A percentile compares a stretch with the other conserved stretches of the same genome.
phyloP scores from a whole-genome alignment of 1,139 yeast genomes.

The Blastobotrys indianensis region DNA sequence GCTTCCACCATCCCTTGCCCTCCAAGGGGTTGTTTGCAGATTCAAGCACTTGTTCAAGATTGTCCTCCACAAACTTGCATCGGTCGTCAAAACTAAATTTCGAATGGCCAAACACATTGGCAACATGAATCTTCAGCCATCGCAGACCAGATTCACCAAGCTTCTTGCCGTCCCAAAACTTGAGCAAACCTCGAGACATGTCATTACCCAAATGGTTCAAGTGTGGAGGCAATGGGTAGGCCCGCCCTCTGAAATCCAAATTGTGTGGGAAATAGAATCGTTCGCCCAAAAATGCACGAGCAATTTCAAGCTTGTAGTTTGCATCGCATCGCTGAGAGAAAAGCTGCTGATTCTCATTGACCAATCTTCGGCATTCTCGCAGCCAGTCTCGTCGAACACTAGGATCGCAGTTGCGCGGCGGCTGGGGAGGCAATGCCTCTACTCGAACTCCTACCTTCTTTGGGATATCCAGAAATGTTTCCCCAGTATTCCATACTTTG shows the following conservation, averaged over 20 bases:
- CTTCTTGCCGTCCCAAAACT: slow-evolving; percentile 82
- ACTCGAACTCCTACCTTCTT: slow-evolving; percentile 43
- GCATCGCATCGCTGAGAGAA: slow-evolving; percentile 91
- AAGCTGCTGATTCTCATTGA: slow-evolving; percentile 56
- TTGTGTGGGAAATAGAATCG: slow-evolving; percentile 91
- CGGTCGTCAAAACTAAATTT: slow-evolving; percentile 77
- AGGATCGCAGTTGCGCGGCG: slow-evolving; percentile 63
- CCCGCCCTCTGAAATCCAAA: slow-evolving; percentile 91
- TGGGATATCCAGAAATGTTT: slow-evolving; percentile 77
- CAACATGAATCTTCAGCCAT: slow-evolving; percentile 89
- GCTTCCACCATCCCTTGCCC: slow-evolving; percentile 69
- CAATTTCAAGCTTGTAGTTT: slow-evolving; percentile 89
- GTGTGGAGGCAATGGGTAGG: slow-evolving; percentile 86
- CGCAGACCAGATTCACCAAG: slow-evolving; percentile 69
- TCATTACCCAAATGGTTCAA: slow-evolving; percentile 85
- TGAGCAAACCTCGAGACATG: slow-evolving; percentile 74
- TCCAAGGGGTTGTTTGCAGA: slow-evolving; percentile 68
- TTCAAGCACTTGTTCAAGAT: slow-evolving; percentile 54
- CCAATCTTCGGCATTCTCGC: slow-evolving; percentile 49
- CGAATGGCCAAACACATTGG: slow-evolving; percentile 83
- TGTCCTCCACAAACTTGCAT: slow-evolving; percentile 61
- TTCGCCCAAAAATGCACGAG: slow-evolving; percentile 76
- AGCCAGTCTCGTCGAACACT: slow-evolving; percentile 62
- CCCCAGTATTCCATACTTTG: slow-evolving; percentile 81
- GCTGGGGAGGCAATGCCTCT: slow-evolving; percentile 51